Percentiles rank a stretch among this genome's conserved stretches.
phyloP scores from a whole-genome alignment of 495 filamentous ascomycete species.

The Penicillium macrosclerotiorum region DNA sequence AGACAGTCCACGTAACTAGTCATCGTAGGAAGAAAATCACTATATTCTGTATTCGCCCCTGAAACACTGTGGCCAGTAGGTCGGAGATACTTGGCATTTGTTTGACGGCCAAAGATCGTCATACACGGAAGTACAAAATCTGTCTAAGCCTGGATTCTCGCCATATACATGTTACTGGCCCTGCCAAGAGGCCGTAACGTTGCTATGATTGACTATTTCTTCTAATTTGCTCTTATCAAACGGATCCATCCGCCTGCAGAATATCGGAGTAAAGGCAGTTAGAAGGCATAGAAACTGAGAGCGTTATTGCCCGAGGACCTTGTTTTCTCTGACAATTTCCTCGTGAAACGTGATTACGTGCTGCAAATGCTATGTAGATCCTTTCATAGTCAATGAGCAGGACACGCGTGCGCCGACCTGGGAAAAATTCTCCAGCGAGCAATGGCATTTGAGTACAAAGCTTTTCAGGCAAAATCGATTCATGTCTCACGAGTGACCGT shows the following conservation, averaged over 20 bases:
- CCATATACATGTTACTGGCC: constrained; percentile 2
- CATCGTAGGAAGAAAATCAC: not conserved
- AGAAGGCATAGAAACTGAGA: not conserved
- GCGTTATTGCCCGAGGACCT: not conserved
- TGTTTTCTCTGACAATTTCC: not conserved
- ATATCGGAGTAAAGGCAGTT: not conserved
- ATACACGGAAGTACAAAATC: not conserved
- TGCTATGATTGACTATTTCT: constrained; percentile 7
- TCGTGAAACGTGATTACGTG: constrained; percentile 4
- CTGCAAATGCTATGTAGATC: constrained; percentile 19
- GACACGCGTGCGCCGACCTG: constrained; percentile 14
- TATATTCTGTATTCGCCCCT: constrained; percentile 3
- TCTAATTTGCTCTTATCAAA: constrained; percentile 13
- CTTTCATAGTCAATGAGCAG: constrained; percentile 7
- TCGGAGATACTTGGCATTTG: constrained; percentile 17
- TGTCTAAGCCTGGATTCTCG: not conserved
- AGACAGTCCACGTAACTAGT: constrained; percentile 13
- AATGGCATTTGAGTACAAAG: constrained; percentile 15
- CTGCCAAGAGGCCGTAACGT: constrained; percentile 10
- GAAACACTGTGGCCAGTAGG: constrained; percentile 3
- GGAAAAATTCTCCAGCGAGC: constrained; percentile 3
- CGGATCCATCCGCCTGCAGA: constrained; percentile 6
- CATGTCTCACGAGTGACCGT: not conserved
- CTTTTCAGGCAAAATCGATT: not conserved
- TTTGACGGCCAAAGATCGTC: constrained; percentile 7